Conservation (phyloP, 2,329 filamentous ascomycete genomes). For the Colletotrichum navitas region DNA sequence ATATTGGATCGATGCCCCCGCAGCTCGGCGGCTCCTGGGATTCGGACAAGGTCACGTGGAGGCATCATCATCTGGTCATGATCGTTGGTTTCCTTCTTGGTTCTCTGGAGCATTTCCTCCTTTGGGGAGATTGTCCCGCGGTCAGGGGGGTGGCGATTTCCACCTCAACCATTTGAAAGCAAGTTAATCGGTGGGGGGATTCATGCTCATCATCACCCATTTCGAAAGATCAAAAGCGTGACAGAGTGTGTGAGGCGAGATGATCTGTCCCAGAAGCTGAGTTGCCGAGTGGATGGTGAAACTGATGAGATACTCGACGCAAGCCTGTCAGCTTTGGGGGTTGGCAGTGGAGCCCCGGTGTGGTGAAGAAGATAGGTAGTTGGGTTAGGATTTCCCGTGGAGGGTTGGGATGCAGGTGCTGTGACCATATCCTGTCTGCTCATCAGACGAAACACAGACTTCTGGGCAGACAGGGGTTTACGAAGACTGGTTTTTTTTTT, state of each 20-base stretch:
- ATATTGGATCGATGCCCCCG: slow-evolving; percentile 12
- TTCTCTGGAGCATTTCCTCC: background rate
- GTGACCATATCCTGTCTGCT: background rate
- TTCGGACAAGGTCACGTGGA: background rate
- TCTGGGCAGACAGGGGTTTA: background rate
- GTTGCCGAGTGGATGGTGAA: slow-evolving; percentile 15
- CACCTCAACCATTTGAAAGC: background rate
- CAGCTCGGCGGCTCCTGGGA: slow-evolving; percentile 14
- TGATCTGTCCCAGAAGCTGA: background rate
- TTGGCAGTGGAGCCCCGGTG: background rate
- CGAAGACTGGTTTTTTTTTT: background rate
- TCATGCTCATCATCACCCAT: background rate
- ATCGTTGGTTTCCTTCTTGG: background rate
- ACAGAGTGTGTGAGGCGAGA: background rate
- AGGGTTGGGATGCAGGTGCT: background rate
- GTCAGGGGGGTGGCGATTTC: background rate
- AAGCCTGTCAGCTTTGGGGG: background rate
- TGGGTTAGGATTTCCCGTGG: background rate
- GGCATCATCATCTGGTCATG: background rate
- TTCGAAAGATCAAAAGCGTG: background rate
- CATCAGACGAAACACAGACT: background rate
- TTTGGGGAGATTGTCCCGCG: slow-evolving; percentile 8
- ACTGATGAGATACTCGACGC: slow-evolving; percentile 25
- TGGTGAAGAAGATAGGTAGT: background rate
- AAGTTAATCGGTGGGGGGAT: background rate